Evolutionary conservation across 2,329 filamentous ascomycete genomes (phyloP).

Genomic region (Raffaelea deltoideospora): DNA sequence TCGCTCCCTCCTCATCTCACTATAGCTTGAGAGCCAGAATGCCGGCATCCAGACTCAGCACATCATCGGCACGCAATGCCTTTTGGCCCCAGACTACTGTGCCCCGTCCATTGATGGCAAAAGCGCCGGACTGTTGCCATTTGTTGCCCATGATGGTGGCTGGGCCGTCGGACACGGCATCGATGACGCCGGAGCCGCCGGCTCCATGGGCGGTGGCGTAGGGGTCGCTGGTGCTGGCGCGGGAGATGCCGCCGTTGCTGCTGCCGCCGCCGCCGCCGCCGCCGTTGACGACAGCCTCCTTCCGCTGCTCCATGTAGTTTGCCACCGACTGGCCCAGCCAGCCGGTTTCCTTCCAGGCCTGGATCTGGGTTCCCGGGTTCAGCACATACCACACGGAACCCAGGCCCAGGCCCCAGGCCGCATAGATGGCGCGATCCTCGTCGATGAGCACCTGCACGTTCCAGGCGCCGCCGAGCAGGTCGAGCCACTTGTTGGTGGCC

Average conservation of each 20-base stretch:
- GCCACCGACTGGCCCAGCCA: constrained; percentile 38
- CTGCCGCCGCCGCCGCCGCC: constrained; percentile 18
- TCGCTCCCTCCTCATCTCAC: too few species aligned
- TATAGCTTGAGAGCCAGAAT: constrained; percentile 19
- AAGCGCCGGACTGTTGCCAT: constrained; percentile 39
- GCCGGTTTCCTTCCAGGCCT: constrained; percentile 37
- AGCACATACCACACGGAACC: constrained; percentile 35
- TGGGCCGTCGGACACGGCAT: constrained; percentile 18
- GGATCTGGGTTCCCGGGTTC: constrained; percentile 35
- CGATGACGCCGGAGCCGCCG: constrained; percentile 4
- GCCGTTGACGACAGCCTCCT: too few species aligned
- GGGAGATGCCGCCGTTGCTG: constrained; percentile 14
- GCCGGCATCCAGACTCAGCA: constrained; percentile 38
- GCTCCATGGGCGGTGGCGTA: constrained; percentile 1
- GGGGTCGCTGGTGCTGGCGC: constrained; percentile 20
- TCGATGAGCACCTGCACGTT: constrained; percentile 40
- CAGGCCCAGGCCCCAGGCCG: constrained; percentile 42
- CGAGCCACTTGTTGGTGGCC: constrained; percentile 41
- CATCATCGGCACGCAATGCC: constrained; percentile 30
- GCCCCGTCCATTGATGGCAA: constrained; percentile 33
- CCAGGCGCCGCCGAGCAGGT: constrained; percentile 41
- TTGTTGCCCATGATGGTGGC: constrained; percentile 36
- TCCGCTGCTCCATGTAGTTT: constrained; percentile 23
- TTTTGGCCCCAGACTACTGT: constrained; percentile 35
- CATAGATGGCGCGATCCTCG: constrained; percentile 39